Conservation (phyloP, 2,329 filamentous ascomycete species). For the Parasarocladium wereldwijsianum region DNA sequence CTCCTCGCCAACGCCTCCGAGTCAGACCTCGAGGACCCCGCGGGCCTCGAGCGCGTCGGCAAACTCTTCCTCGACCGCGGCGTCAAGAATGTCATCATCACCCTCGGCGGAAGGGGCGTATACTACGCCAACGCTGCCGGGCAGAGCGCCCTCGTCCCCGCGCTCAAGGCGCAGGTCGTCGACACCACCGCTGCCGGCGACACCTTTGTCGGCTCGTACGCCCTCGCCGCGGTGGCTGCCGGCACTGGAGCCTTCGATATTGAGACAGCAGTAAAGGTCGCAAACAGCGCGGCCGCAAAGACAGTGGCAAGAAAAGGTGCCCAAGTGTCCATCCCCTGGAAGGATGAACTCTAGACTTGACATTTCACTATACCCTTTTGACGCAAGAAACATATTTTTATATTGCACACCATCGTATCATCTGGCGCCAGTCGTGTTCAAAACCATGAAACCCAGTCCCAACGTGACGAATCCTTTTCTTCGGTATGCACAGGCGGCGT, state of each 20-base stretch:
- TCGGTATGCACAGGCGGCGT: too few species aligned
- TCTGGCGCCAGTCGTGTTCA: too few species aligned
- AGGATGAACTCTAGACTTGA: conserved; percentile 19
- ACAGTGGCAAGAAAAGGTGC: conserved; percentile 27
- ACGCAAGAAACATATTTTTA: not conserved
- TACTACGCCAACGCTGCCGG: conserved; percentile 40
- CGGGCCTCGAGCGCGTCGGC: conserved; percentile 32
- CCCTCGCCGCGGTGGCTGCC: conserved; percentile 51
- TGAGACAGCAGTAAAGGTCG: conserved; percentile 40
- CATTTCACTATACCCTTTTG: not conserved
- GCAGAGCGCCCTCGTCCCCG: conserved; percentile 36
- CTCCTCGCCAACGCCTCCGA: conserved; percentile 47
- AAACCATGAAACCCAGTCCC: conserved; percentile 9
- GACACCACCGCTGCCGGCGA: conserved; percentile 93
- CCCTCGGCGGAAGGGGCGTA: conserved; percentile 68
- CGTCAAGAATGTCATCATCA: conserved; percentile 67
- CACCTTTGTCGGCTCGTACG: conserved; percentile 84
- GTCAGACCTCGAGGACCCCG: conserved; percentile 29
- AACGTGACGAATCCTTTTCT: conserved; percentile 7
- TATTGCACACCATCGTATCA: too few species aligned
- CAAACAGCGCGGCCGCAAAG: conserved; percentile 28
- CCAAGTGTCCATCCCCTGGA: conserved; percentile 28
- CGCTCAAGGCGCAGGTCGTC: conserved; percentile 60
- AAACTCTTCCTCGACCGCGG: conserved; percentile 51
- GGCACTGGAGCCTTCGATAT: conserved; percentile 30